These are phyloP conservation scores for Ustilago crameri DNA, from an alignment of 1,284 basidiomycete genomes.

Conservation along the genomic window DNA sequence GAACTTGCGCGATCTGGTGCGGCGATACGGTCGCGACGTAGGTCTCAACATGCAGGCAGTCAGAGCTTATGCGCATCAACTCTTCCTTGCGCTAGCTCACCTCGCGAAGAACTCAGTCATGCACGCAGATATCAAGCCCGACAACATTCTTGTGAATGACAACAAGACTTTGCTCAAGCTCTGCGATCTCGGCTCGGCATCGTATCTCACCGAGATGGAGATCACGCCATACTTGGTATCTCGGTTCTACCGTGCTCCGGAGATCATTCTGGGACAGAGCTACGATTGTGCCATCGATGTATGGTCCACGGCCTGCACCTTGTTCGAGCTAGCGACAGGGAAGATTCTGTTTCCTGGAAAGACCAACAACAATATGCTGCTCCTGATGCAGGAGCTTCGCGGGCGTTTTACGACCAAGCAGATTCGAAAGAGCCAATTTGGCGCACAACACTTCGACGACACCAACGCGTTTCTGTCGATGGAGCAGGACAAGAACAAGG, in stretches of 20 bases:
- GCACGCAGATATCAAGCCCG: slow-evolving; percentile 86
- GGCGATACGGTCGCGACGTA: slow-evolving; percentile 98
- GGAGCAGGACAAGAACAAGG: slow-evolving; percentile 60
- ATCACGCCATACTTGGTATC: slow-evolving; percentile 98
- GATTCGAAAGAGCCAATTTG: slow-evolving; percentile 93
- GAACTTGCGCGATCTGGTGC: slow-evolving; percentile 97
- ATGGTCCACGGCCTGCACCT: slow-evolving; percentile 97
- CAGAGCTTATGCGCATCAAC: slow-evolving; percentile 95
- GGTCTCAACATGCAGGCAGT: slow-evolving; percentile 96
- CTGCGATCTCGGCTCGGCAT: slow-evolving; percentile 95
- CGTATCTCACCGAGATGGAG: slow-evolving; percentile 91
- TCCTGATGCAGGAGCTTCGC: slow-evolving; percentile 82
- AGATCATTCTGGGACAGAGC: slow-evolving; percentile 95
- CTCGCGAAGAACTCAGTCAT: slow-evolving; percentile 90
- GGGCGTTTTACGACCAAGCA: slow-evolving; percentile 92
- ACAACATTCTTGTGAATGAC: slow-evolving; percentile 77
- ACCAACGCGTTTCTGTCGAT: slow-evolving; percentile 71
- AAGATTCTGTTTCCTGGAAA: slow-evolving; percentile 97
- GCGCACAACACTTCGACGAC: slow-evolving; percentile 92
- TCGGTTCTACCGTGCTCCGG: slow-evolving; percentile 96
- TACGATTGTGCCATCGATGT: slow-evolving; percentile 94
- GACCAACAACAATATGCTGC: slow-evolving; percentile 96
- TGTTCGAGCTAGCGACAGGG: slow-evolving; percentile 97
- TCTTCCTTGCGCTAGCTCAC: slow-evolving; percentile 86
- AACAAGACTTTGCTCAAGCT: slow-evolving; percentile 92